Evolutionary conservation across 495 filamentous ascomycete species (phyloP), one percentile per base, ranked within the genome.

Genomic region (Umbilicaria muhlenbergii): DNA sequence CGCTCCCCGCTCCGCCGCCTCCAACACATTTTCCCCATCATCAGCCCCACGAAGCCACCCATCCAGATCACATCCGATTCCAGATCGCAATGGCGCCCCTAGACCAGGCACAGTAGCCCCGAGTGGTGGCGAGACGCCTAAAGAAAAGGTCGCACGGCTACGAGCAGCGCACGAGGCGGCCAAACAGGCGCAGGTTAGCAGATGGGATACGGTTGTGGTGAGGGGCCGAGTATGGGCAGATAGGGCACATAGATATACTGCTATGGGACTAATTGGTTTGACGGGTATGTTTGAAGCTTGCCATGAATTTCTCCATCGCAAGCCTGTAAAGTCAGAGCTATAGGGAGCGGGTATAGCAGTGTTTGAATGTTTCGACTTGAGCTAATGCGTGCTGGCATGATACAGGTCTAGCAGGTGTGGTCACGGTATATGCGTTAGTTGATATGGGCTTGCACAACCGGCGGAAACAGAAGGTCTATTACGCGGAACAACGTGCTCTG

Each of bases 391-490:
- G 24, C 5, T 8, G 0, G 10, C 13, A 5, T 28, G n/a, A 6
- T 16, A 41, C 47, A 89, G 86, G 77, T 41, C 57, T 94, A 51
- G 75, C 77, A 48, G 77, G 71, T 50, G 71, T 78, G 42, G 72
- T 89, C 33, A 85, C 83, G 16, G 68, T 78, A 44, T 91, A 86
- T 65, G 81, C 89, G 6, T 70, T 87, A 42, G 71, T 73, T 55
- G 88, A 94, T 60, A 83, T 98, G 75, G 75, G 91, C 24, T 58
- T 84, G 36, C 83, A 89, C 66, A 95, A 94, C 67, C 80, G 84
- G 34, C 67, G 70, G 38, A 75, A 80, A 60, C 69, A 70, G 41
- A 64, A 64, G 46, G 75, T 84, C 44, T 88, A 79, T 59, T 71
- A 77, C 57, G 69, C 71, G 39, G 66, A 80, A 53, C 69, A 82